These are phyloP conservation scores for Akanthomyces dipterigenus DNA, from an alignment of 2,329 filamentous ascomycete species.

Conservation along the genomic window DNA sequence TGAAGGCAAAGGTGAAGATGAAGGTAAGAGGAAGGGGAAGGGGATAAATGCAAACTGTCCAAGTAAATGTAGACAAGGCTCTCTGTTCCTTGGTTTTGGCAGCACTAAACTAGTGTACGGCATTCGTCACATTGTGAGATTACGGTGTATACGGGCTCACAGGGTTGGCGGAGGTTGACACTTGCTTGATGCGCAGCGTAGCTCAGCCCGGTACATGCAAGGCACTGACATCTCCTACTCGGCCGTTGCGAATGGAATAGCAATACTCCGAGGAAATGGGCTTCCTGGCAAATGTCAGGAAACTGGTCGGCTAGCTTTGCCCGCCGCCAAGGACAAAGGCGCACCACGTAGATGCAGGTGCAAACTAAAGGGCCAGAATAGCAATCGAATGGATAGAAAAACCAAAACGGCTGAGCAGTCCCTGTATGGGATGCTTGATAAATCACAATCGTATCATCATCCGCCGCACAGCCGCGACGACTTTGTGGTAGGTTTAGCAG, in stretches of 20 bases:
- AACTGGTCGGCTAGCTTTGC: too few relatives aligned
- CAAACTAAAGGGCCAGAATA: too few relatives aligned
- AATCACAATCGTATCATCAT: too few relatives aligned
- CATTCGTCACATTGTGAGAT: neutral
- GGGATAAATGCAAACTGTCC: too few relatives aligned
- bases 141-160: neutral
- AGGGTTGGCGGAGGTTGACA: neutral
- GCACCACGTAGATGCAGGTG: too few relatives aligned
- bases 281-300: neutral
- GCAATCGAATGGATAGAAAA: too few relatives aligned
- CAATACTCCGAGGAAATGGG: too few relatives aligned
- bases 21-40: too few relatives aligned
- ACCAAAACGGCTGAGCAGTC: too few relatives aligned
- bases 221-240: neutral
- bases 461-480: neutral
- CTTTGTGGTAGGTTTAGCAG: neutral
- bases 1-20: too few relatives aligned
- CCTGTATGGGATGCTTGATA: too few relatives aligned
- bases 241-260: neutral
- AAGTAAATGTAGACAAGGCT: neutral
- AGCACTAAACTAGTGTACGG: neutral
- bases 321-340: too few relatives aligned
- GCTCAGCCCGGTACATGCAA: neutral
- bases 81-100: neutral
- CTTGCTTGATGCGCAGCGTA: neutral